A percentile compares a stretch with the other conserved stretches of the same genome.
Evolutionary conservation across 2,329 filamentous ascomycete species (phyloP).

Genomic region (Xylaria arbuscula): DNA sequence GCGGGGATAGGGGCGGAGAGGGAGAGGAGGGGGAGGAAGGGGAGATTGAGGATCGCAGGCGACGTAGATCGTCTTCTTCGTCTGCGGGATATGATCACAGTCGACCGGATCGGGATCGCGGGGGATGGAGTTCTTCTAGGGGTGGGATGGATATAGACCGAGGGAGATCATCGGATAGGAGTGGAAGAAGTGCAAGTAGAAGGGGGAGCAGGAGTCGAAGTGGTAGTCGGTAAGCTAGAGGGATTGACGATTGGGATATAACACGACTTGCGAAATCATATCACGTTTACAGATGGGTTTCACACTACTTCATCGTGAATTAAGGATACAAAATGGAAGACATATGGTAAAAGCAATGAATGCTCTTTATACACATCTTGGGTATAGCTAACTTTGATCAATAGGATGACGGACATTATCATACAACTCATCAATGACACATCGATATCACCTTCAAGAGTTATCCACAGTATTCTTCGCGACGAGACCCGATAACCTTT

Average conservation of each 20-base stretch:
- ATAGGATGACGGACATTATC: background rate
- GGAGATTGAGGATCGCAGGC: slow-evolving; percentile 27
- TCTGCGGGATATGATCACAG: slow-evolving; percentile 23
- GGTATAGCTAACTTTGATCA: slow-evolving; percentile 36
- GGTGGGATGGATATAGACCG: slow-evolving; percentile 56
- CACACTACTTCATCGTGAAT: background rate
- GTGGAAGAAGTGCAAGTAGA: slow-evolving; percentile 25
- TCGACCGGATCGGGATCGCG: slow-evolving; percentile 36
- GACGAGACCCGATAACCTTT: slow-evolving; percentile 47
- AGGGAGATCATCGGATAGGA: slow-evolving; percentile 40
- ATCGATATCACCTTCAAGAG: background rate
- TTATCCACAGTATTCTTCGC: slow-evolving; percentile 12
- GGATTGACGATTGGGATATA: background rate
- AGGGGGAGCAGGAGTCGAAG: slow-evolving; percentile 30
- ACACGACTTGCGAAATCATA: background rate
- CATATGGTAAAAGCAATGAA: slow-evolving; percentile 20
- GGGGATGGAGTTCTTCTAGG: slow-evolving; percentile 47
- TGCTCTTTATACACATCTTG: slow-evolving; percentile 17
- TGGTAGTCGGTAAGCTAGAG: slow-evolving; percentile 32
- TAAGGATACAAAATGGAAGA: background rate
- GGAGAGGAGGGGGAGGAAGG: slow-evolving; percentile 57
- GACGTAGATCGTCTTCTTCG: slow-evolving; percentile 21
- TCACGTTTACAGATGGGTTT: slow-evolving; percentile 1
- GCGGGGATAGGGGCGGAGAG: slow-evolving; percentile 49
- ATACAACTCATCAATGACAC: background rate